Evolutionary conservation across 768 basidiomycete genomes (phyloP), one percentile per base, ranked within the genome.

Genomic region (Tricholoma bakamatsutake): DNA sequence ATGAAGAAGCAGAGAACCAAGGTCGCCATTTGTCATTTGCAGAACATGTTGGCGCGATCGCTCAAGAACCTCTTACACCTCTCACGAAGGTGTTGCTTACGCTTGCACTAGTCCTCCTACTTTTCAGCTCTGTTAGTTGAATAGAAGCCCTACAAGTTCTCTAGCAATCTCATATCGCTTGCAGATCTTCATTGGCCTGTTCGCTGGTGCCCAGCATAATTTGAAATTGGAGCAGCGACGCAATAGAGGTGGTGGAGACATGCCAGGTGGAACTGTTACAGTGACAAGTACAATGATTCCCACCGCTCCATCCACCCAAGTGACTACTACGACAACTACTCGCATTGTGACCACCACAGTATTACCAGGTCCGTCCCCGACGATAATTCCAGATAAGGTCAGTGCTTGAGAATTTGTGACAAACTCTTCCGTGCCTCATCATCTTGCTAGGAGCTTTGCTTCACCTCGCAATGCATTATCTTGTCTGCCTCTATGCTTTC

Each of bases 121-220:
- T 98, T 46, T 77, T 93, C 48, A 85, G 82, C 60, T 88, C 90
- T 6, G 78, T 80, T 58, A 58, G 76, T 67, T 4, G 2, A 9
- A 12, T 33, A 4, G 9, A 30, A 37, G 35, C 43, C 5, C 30
- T 35, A 12, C 31, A 33, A 10, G 4, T 9, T 7, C 9, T 21
- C n/a, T 43, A 39, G 8, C 30, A 48, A n/a, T 8, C 42, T 45
- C 40, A 43, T 47, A 3, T 33, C 8, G 1, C 17, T 42, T 49
- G 10, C 37, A 81, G 80, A 78, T 91, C n/a, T 95, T 96, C 70
- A 86, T 95, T 58, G 96, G 96, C 9, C 76, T 99, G 4, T 98
- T 94, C 69, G 88, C 93, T 31, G 97, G 97, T 9, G 86, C 87
- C 1, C 84, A 92, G 67, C 87, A 90, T 65, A 85, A 83, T 58